Conservation (phyloP, 2,329 filamentous ascomycete species). For the Aureobasidium zeae region DNA sequence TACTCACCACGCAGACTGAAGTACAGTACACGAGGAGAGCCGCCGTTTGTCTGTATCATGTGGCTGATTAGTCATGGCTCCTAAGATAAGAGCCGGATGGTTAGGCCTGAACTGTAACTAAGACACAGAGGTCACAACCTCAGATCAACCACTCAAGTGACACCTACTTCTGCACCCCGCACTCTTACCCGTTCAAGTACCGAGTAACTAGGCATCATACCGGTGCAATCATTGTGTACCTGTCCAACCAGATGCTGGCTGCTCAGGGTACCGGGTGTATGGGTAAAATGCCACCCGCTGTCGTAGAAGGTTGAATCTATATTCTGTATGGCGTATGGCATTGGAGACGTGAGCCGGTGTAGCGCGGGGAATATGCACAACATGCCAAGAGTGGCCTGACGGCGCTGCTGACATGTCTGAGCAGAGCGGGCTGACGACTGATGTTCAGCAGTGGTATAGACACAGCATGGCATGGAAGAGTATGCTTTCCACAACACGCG, state of each 20-base stretch:
- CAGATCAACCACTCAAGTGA: neutral
- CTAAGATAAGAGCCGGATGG: neutral
- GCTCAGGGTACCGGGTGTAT: neutral
- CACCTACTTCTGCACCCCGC: conserved; percentile 9
- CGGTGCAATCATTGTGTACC: conserved; percentile 1
- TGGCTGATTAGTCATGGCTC: neutral
- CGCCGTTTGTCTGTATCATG: neutral
- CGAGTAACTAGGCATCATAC: neutral
- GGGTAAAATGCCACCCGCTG: neutral
- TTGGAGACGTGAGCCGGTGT: neutral
- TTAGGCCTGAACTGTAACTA: neutral
- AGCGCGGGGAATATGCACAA: neutral
- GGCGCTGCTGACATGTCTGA: conserved; percentile 9
- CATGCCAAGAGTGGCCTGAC: conserved; percentile 12
- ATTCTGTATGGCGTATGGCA: conserved; percentile 1
- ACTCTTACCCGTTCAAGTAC: conserved; percentile 7
- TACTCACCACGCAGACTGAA: neutral
- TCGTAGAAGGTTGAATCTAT: neutral
- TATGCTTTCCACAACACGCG: neutral
- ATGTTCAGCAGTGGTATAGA: too few relatives aligned
- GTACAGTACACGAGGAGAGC: too few relatives aligned
- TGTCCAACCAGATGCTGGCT: neutral
- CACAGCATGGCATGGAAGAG: too few relatives aligned
- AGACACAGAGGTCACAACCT: conserved; percentile 2
- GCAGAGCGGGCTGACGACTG: too few relatives aligned